These are phyloP conservation scores for Sutorius eximius DNA, from an alignment of 1,284 basidiomycete species.

Conservation along the genomic window DNA sequence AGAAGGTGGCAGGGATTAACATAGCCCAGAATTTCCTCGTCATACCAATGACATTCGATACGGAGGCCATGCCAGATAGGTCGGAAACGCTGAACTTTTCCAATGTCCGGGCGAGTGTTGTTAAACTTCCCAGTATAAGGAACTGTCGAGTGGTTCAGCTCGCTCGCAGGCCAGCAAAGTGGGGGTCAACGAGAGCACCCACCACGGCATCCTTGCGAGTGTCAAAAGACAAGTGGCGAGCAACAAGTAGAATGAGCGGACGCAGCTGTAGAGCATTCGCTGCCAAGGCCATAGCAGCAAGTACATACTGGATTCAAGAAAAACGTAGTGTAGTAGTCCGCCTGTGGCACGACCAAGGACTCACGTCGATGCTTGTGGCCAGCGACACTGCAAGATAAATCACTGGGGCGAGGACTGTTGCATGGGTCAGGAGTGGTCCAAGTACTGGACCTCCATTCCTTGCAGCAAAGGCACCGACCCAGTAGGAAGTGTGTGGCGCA, in stretches of 20 bases:
- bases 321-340: neutral
- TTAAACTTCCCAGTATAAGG: slow-evolving; percentile 20
- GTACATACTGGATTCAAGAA: slow-evolving; percentile 13
- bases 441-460: slow-evolving; percentile 50
- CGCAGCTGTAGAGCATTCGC: slow-evolving; percentile 29
- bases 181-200: slow-evolving; percentile 3
- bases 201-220: slow-evolving; percentile 21
- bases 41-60: neutral
- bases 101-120: slow-evolving; percentile 16
- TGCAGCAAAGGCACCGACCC: slow-evolving; percentile 56
- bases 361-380: slow-evolving; percentile 45
- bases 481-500: slow-evolving; percentile 64
- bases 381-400: slow-evolving; percentile 43
- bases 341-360: slow-evolving; percentile 20
- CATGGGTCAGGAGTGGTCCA: slow-evolving; percentile 61
- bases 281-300: slow-evolving; percentile 18
- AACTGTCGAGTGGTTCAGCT: slow-evolving; percentile 23
- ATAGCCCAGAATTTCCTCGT: slow-evolving; percentile 13
- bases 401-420: slow-evolving; percentile 54
- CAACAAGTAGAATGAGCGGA: slow-evolving; percentile 20
- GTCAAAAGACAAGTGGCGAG: slow-evolving; percentile 22
- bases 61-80: neutral
- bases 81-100: neutral
- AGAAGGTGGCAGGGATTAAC: slow-evolving; percentile 37
- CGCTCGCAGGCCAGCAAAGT: neutral